Conservation (phyloP, 148 eudicot species). For the Amaranthus hypochondriacus region DNA sequence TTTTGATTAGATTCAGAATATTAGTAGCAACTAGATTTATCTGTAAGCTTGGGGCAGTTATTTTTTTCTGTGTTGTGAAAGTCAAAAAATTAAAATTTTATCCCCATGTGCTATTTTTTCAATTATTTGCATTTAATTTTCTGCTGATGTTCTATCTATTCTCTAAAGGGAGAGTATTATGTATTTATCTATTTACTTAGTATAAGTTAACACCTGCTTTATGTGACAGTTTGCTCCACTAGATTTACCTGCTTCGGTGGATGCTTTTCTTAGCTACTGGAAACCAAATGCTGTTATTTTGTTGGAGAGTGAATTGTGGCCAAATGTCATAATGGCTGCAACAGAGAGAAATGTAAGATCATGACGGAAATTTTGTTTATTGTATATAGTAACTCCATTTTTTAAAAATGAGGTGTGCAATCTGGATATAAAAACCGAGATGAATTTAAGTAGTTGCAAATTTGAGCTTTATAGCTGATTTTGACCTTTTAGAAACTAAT, state of each 20-base stretch:
- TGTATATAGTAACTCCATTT: not conserved
- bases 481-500: no score
- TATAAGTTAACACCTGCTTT: conserved; percentile 3
- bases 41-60: no score
- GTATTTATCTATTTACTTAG: conserved; percentile 2
- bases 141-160: not conserved
- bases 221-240: conserved; percentile 85
- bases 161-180: not conserved
- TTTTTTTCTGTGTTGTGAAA: no score
- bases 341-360: conserved; percentile 63
- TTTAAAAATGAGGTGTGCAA: no score
- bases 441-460: no score
- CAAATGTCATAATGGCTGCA: conserved; percentile 85
- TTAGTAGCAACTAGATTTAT: no score
- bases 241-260: conserved; percentile 70
- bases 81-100: no score
- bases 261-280: conserved; percentile 83
- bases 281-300: conserved; percentile 72
- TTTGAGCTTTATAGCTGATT: no score
- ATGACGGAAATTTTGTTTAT: not conserved
- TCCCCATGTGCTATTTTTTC: no score
- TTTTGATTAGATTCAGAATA: no score
- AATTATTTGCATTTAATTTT: not conserved
- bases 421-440: no score
- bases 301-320: conserved; percentile 97